Evolutionary conservation across 1,284 basidiomycete genomes (phyloP), one percentile per base, ranked within the genome.

Genomic region (Neonothopanus nambi): DNA sequence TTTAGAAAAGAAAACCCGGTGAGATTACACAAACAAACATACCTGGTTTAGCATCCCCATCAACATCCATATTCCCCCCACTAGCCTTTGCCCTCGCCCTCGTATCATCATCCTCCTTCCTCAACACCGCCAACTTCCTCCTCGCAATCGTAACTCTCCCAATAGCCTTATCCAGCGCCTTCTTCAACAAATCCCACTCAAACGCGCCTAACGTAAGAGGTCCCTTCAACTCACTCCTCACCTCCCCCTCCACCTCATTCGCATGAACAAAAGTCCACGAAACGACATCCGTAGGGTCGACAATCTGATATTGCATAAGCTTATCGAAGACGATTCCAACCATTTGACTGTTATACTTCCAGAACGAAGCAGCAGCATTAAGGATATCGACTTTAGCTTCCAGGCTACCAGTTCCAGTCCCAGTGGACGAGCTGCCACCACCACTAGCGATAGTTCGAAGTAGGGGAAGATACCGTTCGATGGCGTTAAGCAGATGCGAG

Each of bases 401-500:
- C 0, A 74, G 62, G 55, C 76, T 80, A 1, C 81, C 75, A 13
- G 75, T 38, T 36, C 61, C 59, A n/a, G n/a, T n/a, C 1, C 74
- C 60, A 61, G 71, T 65, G 2, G 70, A 63, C 11, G 68, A 70
- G 24, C 72, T 70, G 17, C 66, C 66, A 11, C 76, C 75, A 9
- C 68, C 74, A 36, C 70, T 71, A 1, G 86, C 82, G 40, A 98
- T 74, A 49, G 80, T 81, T 17, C 94, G 89, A 7, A 99, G 79
- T 0, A 98, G 75, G 11, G 86, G 82, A n/a, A 98, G 85, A 70
- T 99, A 99, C 5, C 93, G 87, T 69, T 99, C 97, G 57, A 98
- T 93, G 6, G 95, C 95, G 69, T 99, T 99, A 59, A 99, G 83
- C 65, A 98, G 89, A 70, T 99, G 97, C 0, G 95, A 98, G 76